Conservation (phyloP, 768 basidiomycete species). For the Trametes villosa region DNA sequence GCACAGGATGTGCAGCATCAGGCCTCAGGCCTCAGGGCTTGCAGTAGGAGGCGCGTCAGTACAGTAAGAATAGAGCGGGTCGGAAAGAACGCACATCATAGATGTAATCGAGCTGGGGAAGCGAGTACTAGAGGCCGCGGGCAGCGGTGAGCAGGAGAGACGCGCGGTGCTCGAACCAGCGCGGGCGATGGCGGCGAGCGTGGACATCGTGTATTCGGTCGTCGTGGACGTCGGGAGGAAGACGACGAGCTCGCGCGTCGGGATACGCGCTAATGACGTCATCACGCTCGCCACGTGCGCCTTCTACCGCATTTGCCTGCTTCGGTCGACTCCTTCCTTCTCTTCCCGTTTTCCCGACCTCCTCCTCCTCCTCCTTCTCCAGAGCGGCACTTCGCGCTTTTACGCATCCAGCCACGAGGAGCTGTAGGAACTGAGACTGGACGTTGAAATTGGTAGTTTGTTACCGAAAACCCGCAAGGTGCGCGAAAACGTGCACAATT, state of each 20-base stretch:
- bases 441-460: too few relatives aligned
- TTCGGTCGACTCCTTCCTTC: not conserved
- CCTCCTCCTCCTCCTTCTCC: not conserved
- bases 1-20: conserved; percentile 90
- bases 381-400: not conserved
- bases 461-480: too few relatives aligned
- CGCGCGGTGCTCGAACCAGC: too few relatives aligned
- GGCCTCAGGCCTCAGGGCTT: too few relatives aligned
- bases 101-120: conserved; percentile 78
- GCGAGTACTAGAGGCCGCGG: conserved; percentile 65
- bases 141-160: conserved; percentile 39
- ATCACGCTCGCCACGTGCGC: not conserved
- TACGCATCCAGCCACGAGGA: not conserved
- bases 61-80: conserved; percentile 12
- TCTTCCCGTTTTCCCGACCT: not conserved
- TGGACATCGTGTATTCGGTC: conserved; percentile 21
- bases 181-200: conserved; percentile 25
- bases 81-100: conserved; percentile 61
- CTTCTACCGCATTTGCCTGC: not conserved
- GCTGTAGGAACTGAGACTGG: too few relatives aligned
- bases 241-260: not conserved
- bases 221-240: conserved; percentile 1
- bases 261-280: conserved; percentile 3
- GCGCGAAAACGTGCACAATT: too few relatives aligned
- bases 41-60: not conserved